A percentile compares a stretch with the other conserved stretches of the same genome.
These are phyloP conservation scores for Lactarius quietus DNA, from an alignment of 768 basidiomycete genomes.

Conservation along the genomic window DNA sequence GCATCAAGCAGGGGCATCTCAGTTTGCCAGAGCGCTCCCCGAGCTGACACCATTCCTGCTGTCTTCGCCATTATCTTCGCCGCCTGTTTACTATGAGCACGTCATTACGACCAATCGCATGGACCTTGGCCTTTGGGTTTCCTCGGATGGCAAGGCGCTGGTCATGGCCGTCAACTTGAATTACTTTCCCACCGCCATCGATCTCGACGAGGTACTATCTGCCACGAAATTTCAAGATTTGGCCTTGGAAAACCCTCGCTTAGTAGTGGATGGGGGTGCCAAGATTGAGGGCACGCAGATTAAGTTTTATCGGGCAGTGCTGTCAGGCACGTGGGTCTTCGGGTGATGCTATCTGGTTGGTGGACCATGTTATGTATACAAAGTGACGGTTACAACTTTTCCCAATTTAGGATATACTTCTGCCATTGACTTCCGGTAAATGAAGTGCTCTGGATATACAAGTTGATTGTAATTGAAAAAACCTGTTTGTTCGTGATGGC, in stretches of 20 bases:
- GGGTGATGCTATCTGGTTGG: not conserved
- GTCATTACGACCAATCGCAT: slow-evolving; percentile 10
- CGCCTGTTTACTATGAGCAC: slow-evolving; percentile 8
- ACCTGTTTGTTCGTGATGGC: too few relatives aligned
- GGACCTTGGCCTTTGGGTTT: slow-evolving; percentile 20
- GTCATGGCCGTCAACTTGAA: slow-evolving; percentile 19
- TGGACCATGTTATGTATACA: too few relatives aligned
- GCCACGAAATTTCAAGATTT: not conserved
- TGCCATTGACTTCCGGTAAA: too few relatives aligned
- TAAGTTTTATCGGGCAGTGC: not conserved
- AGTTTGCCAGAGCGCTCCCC: slow-evolving; percentile 34
- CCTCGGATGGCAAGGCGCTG: not conserved
- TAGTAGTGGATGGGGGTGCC: slow-evolving; percentile 12
- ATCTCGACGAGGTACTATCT: slow-evolving; percentile 5
- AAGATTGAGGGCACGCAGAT: not conserved
- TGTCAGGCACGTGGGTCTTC: slow-evolving; percentile 13
- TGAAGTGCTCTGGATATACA: too few relatives aligned
- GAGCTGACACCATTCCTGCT: slow-evolving; percentile 15
- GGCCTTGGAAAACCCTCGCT: not conserved
- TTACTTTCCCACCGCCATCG: not conserved
- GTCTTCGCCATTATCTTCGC: slow-evolving; percentile 7
- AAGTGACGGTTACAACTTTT: too few relatives aligned
- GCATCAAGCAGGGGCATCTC: slow-evolving; percentile 38
- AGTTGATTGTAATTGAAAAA: too few relatives aligned
- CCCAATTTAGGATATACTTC: too few relatives aligned